Conservation (phyloP, 495 filamentous ascomycete genomes). For the Penicillium mononematosum region DNA sequence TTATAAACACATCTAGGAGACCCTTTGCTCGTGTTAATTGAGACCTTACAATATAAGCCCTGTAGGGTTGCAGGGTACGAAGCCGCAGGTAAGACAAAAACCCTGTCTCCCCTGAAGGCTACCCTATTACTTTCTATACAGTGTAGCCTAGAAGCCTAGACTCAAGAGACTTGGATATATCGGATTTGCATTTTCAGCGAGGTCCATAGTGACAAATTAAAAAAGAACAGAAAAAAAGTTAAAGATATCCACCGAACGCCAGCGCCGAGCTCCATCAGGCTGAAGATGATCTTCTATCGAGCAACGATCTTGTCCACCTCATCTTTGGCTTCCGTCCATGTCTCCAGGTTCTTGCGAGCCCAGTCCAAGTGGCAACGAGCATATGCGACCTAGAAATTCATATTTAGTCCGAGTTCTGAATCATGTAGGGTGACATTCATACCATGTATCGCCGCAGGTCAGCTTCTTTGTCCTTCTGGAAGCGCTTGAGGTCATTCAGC, state of each 20-base stretch:
- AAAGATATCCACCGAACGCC: slow-evolving; percentile 2
- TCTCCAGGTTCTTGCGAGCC: slow-evolving; percentile 95
- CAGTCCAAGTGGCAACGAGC: slow-evolving; percentile 94
- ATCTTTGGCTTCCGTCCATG: slow-evolving; percentile 92
- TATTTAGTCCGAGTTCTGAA: slow-evolving; percentile 7
- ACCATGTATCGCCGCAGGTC: slow-evolving; percentile 96
- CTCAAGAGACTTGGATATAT: neutral
- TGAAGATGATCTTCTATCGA: slow-evolving; percentile 34
- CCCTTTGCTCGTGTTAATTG: neutral
- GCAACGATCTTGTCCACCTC: slow-evolving; percentile 85
- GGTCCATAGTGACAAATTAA: neutral
- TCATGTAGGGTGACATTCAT: slow-evolving; percentile 33
- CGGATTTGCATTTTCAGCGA: neutral
- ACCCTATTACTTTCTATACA: neutral
- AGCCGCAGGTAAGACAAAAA: slow-evolving; percentile 11
- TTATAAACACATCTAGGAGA: neutral
- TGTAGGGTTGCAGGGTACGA: neutral
- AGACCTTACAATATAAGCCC: neutral
- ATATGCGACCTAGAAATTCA: slow-evolving; percentile 70
- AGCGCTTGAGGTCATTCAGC: slow-evolving; percentile 83
- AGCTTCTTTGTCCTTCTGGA: slow-evolving; percentile 90
- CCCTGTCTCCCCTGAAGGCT: neutral
- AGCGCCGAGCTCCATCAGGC: slow-evolving; percentile 3
- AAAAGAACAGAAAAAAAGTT: neutral
- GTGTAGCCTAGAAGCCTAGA: neutral